Base-by-base conservation (phyloP, 371 early-diverging fungal species). In the Funneliformis caledonium region DNA sequence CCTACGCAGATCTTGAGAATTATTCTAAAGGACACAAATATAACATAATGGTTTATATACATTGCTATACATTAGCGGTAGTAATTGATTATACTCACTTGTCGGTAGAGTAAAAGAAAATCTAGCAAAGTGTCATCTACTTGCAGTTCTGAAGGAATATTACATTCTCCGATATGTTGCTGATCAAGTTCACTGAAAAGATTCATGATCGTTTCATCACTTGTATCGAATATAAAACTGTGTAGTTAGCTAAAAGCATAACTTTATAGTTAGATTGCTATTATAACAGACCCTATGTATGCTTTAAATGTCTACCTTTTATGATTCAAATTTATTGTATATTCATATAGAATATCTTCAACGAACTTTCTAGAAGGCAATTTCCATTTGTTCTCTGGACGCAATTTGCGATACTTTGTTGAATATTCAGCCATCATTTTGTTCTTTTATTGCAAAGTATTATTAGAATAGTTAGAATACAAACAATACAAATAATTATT, bases 1-100 rank as follows among this genome's bases (percentile, higher is more conserved):
- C 67, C 16, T 68, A 31, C 43, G 12, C 72, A 78, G n/a, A 74
- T 78, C 78, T 67, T 78, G 68, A 78, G 78, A 19, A 19, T 78
- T 37, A 68, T 74, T 74, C 69, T 65, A 65, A 65, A 37, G 31
- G 14, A 31, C 26, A 31, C 11, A 65, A 65, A 31, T 12, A 26
- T 31, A 65, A 37, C 4, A 16, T 37, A 31, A 31, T 12, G 37
- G 16, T 31, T 26, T 37, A 65, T 31, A 31, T 65, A 6, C 26
- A 65, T 65, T 31, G 65, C 37, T 31, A 65, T 26, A 31, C 26
- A 65, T 65, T 31, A 31, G 37, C 11, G 14, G 4, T 2, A 65
- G 12, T 65, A 65, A 31, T 65, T 31, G 26, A 65, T 65, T 37
- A 31, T 65, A 65, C 65, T 65, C 37, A 37, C 65, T 37, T 78